These are phyloP conservation scores for Xylariaceae sp. DNA, from an alignment of 2,329 filamentous ascomycete genomes.

Conservation along the genomic window DNA sequence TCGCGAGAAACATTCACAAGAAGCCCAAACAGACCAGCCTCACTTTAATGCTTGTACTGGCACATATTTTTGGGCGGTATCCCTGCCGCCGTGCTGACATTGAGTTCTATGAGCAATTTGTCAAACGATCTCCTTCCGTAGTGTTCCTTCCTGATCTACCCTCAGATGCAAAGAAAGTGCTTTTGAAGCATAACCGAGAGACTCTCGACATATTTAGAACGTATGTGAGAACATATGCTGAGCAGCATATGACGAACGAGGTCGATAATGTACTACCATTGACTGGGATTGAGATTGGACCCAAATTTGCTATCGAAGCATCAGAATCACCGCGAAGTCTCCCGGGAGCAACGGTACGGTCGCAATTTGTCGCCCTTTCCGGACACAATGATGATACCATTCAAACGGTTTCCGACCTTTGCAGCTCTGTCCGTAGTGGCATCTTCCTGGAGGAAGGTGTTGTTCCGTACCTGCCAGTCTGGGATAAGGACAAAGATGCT, in stretches of 20 bases:
- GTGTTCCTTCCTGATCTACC: constrained; percentile 60
- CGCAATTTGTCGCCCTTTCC: constrained; percentile 68
- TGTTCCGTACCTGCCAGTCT: constrained; percentile 64
- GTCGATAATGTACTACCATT: constrained; percentile 57
- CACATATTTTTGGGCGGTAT: constrained; percentile 65
- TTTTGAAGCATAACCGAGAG: constrained; percentile 60
- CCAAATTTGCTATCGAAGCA: background rate
- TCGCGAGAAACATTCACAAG: constrained; percentile 56
- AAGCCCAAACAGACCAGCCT: constrained; percentile 32
- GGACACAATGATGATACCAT: constrained; percentile 61
- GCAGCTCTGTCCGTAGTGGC: constrained; percentile 58
- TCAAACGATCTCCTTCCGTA: constrained; percentile 53
- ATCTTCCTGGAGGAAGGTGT: constrained; percentile 73
- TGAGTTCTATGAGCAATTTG: background rate
- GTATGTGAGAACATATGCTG: constrained; percentile 66
- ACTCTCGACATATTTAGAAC: constrained; percentile 62
- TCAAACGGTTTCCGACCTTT: constrained; percentile 65
- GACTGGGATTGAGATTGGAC: constrained; percentile 32
- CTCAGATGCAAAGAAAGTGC: constrained; percentile 48
- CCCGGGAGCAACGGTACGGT: constrained; percentile 43
- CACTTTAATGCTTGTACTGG: constrained; percentile 61
- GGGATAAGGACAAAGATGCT: constrained; percentile 48
- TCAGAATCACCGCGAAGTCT: background rate
- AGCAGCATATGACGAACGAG: constrained; percentile 53
- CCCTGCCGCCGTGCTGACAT: constrained; percentile 13